phyloP scores from a whole-genome alignment of 169 alveolate species.

The Toxoplasma gondii region DNA sequence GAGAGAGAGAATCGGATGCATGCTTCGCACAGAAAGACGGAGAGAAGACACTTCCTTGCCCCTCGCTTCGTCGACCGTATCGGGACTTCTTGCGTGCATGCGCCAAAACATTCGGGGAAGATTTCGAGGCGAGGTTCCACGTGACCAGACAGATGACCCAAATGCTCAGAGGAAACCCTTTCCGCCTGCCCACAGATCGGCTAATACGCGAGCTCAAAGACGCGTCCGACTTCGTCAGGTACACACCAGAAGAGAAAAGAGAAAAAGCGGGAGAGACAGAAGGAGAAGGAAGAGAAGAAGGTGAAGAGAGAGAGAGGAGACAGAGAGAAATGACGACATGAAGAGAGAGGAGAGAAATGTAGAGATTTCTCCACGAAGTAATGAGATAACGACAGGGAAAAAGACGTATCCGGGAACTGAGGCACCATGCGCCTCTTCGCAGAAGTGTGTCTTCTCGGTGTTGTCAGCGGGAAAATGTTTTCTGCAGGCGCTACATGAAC shows the following conservation, averaged over 20 bases:
- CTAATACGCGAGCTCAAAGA: slow-evolving; percentile 32
- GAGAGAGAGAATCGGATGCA: neutral
- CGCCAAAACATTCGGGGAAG: slow-evolving; percentile 62
- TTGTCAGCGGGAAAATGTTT: too few relatives aligned
- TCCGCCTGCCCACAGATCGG: neutral
- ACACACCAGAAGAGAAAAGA: neutral
- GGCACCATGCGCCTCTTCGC: too few relatives aligned
- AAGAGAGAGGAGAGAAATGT: too few relatives aligned
- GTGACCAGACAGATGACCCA: slow-evolving; percentile 34
- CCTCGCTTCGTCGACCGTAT: slow-evolving; percentile 47
- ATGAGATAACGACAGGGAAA: too few relatives aligned
- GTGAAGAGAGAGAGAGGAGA: neutral
- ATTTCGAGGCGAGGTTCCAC: slow-evolving; percentile 46
- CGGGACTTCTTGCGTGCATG: slow-evolving; percentile 65
- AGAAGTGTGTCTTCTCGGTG: too few relatives aligned
- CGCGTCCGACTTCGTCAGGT: slow-evolving; percentile 64
- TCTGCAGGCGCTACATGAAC: too few relatives aligned
- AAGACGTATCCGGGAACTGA: too few relatives aligned
- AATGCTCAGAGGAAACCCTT: slow-evolving; percentile 37
- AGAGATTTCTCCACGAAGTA: neutral
- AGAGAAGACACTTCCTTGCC: neutral
- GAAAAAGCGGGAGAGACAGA: neutral
- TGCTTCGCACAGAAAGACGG: neutral
- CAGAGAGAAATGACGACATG: too few relatives aligned
- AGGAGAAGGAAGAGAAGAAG: neutral